Evolutionary conservation across 2,329 filamentous ascomycete genomes (phyloP), one percentile per base, ranked within the genome.

Genomic region (Tolypocladium album): DNA sequence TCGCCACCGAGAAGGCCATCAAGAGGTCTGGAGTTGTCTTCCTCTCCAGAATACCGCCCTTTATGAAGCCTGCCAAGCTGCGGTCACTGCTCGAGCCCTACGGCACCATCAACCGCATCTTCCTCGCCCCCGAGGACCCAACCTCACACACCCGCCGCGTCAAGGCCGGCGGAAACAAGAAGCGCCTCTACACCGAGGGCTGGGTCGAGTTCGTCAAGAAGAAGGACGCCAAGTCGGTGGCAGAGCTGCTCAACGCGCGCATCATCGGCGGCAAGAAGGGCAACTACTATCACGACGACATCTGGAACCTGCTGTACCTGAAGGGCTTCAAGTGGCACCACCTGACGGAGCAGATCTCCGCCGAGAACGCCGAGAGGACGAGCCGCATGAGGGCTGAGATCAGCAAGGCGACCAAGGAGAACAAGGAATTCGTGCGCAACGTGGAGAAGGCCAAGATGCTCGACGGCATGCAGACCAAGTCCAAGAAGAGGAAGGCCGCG

Each of bases 201-300:
- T 95, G 90, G 90, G 85, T 94, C 36, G 91, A 95, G 72, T 95
- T 93, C 67, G 73, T 85, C 42, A 80, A 82, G 63, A 94, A 94
- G 73, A 81, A 81, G 64, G 86, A 92, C 63, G 90, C 90, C 42
- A 91, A 92, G 71, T 78, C 83, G n/a, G 87, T 84, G 0, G 89
- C 86, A 57, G 88, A 90, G 65, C 80, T 88, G 34, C 78, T 95
- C 57, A 95, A 95, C 69, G 88, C 88, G 50, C 83, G 83, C 63
- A 89, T 82, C 15, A 89, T 94, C 61, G 90, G 90, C 57, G 90
- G 90, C 34, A 92, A 92, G 76, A 95, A 95, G 76, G 83, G 89
- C 15, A 84, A 82, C 56, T 91, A 89, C 71, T 95, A 93, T 76
- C 85, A 89, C 67, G 90, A 95, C 71, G 90, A 95, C 71, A 82